These are phyloP conservation scores for Bolboschoenus planiculmis DNA, from an alignment of 176 grass and related monocot genomes.

Conservation along the genomic window DNA sequence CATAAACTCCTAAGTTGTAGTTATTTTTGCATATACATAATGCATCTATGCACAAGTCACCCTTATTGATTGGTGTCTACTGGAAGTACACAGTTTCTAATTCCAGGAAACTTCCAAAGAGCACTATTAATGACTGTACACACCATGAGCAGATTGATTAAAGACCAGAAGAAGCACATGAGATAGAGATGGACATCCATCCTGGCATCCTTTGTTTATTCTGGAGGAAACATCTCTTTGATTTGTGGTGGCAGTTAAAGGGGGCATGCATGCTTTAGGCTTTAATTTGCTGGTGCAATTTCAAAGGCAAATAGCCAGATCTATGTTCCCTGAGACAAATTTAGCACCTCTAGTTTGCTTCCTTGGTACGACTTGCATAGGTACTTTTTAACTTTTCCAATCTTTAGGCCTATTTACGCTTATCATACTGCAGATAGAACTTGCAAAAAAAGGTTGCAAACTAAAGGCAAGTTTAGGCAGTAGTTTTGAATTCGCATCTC, in stretches of 20 bases:
- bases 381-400: background rate
- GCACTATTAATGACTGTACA: background rate
- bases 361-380: background rate
- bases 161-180: constrained; percentile 22
- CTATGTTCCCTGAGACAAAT: background rate
- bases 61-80: background rate
- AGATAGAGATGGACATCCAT: constrained; percentile 8
- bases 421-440: background rate
- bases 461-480: background rate
- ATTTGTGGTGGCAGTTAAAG: background rate
- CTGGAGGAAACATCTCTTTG: background rate
- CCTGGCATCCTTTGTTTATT: background rate
- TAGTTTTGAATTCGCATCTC: no score
- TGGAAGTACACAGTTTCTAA: background rate
- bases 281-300: background rate
- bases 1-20: background rate
- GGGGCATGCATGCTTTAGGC: background rate
- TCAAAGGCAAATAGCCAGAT: constrained; percentile 9
- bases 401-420: background rate
- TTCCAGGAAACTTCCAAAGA: background rate
- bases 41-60: background rate
- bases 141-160: background rate
- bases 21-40: background rate
- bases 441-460: background rate
- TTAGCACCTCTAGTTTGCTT: constrained; percentile 16